Base-by-base conservation (phyloP, 1,139 yeast species). In the Pichia sp. region DNA sequence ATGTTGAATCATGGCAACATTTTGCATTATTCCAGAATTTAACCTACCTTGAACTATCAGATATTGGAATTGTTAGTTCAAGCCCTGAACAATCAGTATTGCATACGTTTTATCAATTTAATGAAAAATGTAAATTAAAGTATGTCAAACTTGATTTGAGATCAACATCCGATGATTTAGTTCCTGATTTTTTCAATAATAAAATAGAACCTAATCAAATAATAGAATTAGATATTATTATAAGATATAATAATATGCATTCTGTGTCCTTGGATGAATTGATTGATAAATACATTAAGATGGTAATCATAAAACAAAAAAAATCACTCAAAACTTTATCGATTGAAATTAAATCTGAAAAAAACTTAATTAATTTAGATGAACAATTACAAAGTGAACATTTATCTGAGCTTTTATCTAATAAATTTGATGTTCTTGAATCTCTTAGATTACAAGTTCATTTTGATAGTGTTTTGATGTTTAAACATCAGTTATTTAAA, bases 81-180 rank as follows among this genome's bases (percentile, higher is more conserved):
- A 37, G 19, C 6, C 8, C 40, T 4, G 32, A 27, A 8, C 18
- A 35, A 29, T 42, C 48, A 4, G 10, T 47, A 13, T 32, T 47
- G 16, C 42, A 37, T 15, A 41, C 47, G 1, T 35, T 51, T n/a
- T 47, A 51, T 13, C 40, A 41, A 29, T 13, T 30, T 54, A 31
- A 52, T 70, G 33, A 55, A 57, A 26, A 51, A 67, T 9, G 75
- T 67, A 48, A 64, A 56, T 49, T 63, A 68, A 41, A 51, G 24
- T 54, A 55, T 24, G 51, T 76, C 25, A 58, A 62, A 19, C 50
- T 76, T 2, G 78, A 76, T 50, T 63, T 65, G 42, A 61, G 75
- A 36, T 77, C 76, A 47, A 61, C 69, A 2, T 39, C 56, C 15
- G 55, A 59, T 9, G 80, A 75, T 51, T 59, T 68, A 2, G 66